These are phyloP conservation scores for Apiospora aurea DNA, from an alignment of 2,329 filamentous ascomycete genomes.

Conservation along the genomic window DNA sequence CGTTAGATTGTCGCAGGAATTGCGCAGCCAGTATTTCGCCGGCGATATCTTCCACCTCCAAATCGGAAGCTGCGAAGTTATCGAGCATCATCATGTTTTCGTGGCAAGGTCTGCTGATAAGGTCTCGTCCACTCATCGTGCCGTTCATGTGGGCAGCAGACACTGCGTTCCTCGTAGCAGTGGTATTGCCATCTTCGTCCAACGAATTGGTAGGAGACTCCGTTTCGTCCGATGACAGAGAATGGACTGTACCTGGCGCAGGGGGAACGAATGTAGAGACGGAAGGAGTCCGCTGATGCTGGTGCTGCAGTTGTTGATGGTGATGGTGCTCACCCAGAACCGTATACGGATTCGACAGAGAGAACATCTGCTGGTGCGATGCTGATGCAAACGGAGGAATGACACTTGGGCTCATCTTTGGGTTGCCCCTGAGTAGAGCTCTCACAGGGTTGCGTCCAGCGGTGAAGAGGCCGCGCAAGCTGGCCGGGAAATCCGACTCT, in stretches of 20 bases:
- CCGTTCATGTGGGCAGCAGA: constrained; percentile 16
- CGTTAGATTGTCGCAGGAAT: constrained; percentile 34
- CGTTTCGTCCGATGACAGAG: constrained; percentile 39
- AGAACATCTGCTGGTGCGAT: neutral
- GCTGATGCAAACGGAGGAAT: neutral
- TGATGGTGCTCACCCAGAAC: neutral
- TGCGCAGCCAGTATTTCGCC: constrained; percentile 44
- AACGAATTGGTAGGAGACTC: constrained; percentile 36
- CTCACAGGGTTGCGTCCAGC: constrained; percentile 47
- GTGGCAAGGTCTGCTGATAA: constrained; percentile 26
- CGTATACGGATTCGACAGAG: neutral
- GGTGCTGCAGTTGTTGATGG: neutral
- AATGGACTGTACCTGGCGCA: constrained; percentile 37
- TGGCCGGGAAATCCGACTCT: constrained; percentile 50
- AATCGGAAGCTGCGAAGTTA: constrained; percentile 30
- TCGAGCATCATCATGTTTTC: constrained; percentile 30
- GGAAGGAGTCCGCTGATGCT: neutral
- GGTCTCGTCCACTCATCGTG: constrained; percentile 27
- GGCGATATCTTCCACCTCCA: constrained; percentile 42
- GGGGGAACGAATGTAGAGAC: neutral
- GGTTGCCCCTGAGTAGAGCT: constrained; percentile 36
- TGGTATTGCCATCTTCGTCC: constrained; percentile 16
- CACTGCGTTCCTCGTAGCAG: neutral
- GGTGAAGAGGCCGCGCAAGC: constrained; percentile 47
- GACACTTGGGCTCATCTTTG: neutral